phyloP scores from a whole-genome alignment of 176 grass and related monocot genomes.

The Ananas comosus region DNA sequence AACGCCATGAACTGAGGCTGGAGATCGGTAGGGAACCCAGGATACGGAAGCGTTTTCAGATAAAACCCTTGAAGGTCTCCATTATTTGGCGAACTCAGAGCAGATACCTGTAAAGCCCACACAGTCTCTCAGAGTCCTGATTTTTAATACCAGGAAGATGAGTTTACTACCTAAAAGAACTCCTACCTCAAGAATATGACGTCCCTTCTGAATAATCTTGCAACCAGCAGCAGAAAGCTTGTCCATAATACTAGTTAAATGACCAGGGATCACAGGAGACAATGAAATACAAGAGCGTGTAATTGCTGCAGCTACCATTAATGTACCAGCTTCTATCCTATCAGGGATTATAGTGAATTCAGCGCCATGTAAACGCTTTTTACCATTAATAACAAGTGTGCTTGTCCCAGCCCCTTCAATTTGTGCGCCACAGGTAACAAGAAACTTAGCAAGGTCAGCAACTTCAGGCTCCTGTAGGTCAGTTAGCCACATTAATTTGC shows the following conservation, averaged over 20 bases:
- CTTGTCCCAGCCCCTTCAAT: constrained; percentile 14
- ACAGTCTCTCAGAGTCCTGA: not conserved
- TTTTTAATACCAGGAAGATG: not conserved
- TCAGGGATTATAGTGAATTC: constrained; percentile 15
- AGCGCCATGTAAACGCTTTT: constrained; percentile 9
- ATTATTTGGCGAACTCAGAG: not conserved
- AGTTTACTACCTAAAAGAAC: not conserved
- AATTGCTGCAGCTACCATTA: constrained; percentile 20
- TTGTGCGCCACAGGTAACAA: constrained; percentile 10
- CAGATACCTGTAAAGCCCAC: constrained; percentile 4
- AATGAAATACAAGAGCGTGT: constrained; percentile 11
- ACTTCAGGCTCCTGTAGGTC: constrained; percentile 17
- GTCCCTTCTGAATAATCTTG: constrained; percentile 6
- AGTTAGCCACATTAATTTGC: not conserved
- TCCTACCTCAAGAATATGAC: constrained; percentile 1
- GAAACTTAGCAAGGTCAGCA: constrained; percentile 10
- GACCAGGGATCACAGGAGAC: constrained; percentile 8
- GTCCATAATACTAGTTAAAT: constrained; percentile 10
- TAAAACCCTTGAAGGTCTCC: constrained; percentile 14
- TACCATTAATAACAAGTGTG: constrained; percentile 9
- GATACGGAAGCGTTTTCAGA: constrained; percentile 11
- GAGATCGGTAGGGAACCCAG: constrained; percentile 17
- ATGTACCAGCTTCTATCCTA: constrained; percentile 15
- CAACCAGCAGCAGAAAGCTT: constrained; percentile 15
- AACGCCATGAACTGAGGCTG: constrained; percentile 22